Percentiles rank a stretch among this genome's conserved stretches.
These are phyloP conservation scores for Tylopilus intermedius DNA, from an alignment of 768 basidiomycete genomes.

Conservation along the genomic window DNA sequence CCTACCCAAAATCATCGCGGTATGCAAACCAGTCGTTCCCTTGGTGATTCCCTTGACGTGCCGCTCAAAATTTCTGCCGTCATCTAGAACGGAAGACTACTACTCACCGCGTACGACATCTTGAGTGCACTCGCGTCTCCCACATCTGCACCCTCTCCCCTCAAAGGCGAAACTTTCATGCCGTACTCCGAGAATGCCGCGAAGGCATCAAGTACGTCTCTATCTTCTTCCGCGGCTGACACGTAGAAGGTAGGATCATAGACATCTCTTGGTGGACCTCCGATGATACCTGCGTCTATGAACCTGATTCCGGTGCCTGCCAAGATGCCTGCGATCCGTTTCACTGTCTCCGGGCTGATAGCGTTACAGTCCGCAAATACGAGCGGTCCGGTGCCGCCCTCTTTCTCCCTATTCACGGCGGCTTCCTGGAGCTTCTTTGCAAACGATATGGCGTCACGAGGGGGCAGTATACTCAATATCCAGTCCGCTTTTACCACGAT, in stretches of 20 bases:
- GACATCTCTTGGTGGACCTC: constrained; percentile 44
- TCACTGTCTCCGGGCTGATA: constrained; percentile 47
- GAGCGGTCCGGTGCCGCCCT: constrained; percentile 9
- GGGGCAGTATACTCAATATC: constrained; percentile 56
- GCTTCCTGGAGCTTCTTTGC: constrained; percentile 31
- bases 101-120: constrained; percentile 59
- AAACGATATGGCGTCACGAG: constrained; percentile 45
- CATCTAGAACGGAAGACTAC: constrained; percentile 16
- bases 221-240: constrained; percentile 35
- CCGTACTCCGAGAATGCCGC: constrained; percentile 39
- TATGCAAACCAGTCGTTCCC: constrained; percentile 46
- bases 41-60: constrained; percentile 48
- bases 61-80: neutral
- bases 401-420: neutral
- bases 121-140: constrained; percentile 61
- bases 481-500: constrained; percentile 37
- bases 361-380: constrained; percentile 58
- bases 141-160: constrained; percentile 43
- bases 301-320: constrained; percentile 36
- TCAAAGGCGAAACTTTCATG: constrained; percentile 41
- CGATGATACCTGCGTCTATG: constrained; percentile 55
- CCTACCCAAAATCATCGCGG: constrained; percentile 54
- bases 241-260: constrained; percentile 56
- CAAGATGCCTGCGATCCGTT: constrained; percentile 45
- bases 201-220: constrained; percentile 36